Base-by-base conservation (phyloP, 352 stramenopile species). In the Aphanomyces cochlioides region DNA sequence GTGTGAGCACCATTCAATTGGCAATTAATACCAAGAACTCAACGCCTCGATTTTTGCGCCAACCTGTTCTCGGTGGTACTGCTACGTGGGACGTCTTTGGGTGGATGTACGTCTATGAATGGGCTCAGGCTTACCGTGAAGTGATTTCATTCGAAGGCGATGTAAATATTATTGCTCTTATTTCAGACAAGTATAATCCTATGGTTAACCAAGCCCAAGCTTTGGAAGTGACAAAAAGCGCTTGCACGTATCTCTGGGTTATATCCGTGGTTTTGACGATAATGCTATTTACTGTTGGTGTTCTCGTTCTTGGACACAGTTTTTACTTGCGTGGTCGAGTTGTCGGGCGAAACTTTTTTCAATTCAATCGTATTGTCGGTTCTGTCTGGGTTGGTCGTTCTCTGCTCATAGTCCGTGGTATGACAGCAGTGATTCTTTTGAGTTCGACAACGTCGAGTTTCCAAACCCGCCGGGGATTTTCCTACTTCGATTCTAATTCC, bases 131-230 rank as follows among this genome's bases (percentile, higher is more conserved):
- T 19, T 7, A 34, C 6, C 60, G 60, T 12, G 60, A 67, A 57
- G 60, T 67, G 28, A 41, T 67, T 4, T 67, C 60, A 6, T 67
- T 67, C 12, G 28, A 67, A 15, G 60, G 60, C 12, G 60, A 67
- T 21, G 60, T 67, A 7, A n/a, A 37, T 19, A 67, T 41, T 5
- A 28, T 67, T 56, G 3, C 47, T n/a, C 60, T 67, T 12, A 56
- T 67, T 37, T 67, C 60, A 7, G 37, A 67, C 28, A 17, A 10
- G 19, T 17, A 54, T 5, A 17, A 10, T 7, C 6, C 21, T 5
- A 8, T 40, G 19, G 10, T 34, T 37, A n/a, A 54, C 19, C 10
- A 21, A 28, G 10, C 37, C 1, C 8, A 15, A 10, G 43, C 5
- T 13, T n/a, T 17, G 17, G 28, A 67, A 41, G 37, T 67, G 5